Base-by-base conservation (phyloP, 495 filamentous ascomycete species). In the Tuber aestivum region DNA sequence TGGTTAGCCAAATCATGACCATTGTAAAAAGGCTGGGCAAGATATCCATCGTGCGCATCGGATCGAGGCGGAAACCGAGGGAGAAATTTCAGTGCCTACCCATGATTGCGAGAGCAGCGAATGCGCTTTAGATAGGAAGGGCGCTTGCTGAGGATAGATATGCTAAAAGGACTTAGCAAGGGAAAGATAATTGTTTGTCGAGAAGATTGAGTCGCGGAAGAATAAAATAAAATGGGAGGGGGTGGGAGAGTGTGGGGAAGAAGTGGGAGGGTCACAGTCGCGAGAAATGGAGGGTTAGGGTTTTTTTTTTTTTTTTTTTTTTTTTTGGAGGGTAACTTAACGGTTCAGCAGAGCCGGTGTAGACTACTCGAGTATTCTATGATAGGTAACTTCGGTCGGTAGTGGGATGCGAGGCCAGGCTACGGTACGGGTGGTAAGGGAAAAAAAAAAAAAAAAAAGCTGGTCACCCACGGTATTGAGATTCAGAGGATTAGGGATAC, bases 21-120 rank as follows among this genome's bases (percentile, higher is more conserved):
- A 65, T 65, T 32, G 27, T 16, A 32, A 27, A 65, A 65, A 65
- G 7, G 56, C 56, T 27, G 35, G 32, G 56, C 32, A 65, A 27
- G 5, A 65, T 20, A 65, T 65, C 56, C 56, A 27, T 20, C 14
- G 56, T 65, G 27, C 56, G 56, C 27, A 65, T 65, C 56, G 27
- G 56, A 35, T 65, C 27, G 69, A 73, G 38, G 50, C 70, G 38
- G 72, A 70, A 68, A 69, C 70, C 72, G 38, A 71, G 72, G 48
- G 56, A 72, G 72, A 80, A 42, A 70, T 78, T 73, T 78, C 69
- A 73, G 82, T 83, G 87, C 92, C 85, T 87, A 95, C 93, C 91
- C 93, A 96, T 96, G 90, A 91, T 94, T 94, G 91, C 90, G 91
- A 89, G 85, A 82, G 84, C 85, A 81, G 85, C 84, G 85, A 86